A percentile compares a stretch with the other conserved stretches of the same genome.
Evolutionary conservation across 1,284 basidiomycete genomes (phyloP).

Genomic region (Irpex sp.): DNA sequence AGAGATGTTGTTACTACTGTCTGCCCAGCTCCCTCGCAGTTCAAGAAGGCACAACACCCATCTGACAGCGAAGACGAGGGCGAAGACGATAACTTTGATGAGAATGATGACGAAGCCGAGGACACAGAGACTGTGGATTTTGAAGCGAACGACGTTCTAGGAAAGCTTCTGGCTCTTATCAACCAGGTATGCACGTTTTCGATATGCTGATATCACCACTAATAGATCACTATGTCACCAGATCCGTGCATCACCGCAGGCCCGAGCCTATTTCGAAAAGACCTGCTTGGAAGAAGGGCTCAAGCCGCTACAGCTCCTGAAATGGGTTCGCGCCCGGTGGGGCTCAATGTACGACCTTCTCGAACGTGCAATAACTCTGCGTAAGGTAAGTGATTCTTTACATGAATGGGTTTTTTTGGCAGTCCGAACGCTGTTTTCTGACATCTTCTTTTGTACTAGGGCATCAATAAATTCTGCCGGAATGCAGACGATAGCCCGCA

Average conservation of each 20-base stretch:
- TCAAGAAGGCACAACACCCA: too few relatives aligned
- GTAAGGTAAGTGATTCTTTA: not conserved
- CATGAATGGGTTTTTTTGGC: not conserved
- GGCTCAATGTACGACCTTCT: slow-evolving; percentile 10
- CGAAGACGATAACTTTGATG: slow-evolving; percentile 1
- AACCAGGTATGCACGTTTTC: not conserved
- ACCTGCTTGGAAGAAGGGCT: slow-evolving; percentile 6
- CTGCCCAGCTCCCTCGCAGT: not conserved
- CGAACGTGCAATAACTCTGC: not conserved
- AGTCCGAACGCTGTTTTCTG: too few relatives aligned
- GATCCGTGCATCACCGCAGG: slow-evolving; percentile 5
- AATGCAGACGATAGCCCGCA: slow-evolving; percentile 21
- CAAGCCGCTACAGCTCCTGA: slow-evolving; percentile 5
- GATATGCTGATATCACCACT: not conserved
- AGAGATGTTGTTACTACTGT: slow-evolving; percentile 5
- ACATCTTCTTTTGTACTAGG: slow-evolving; percentile 13
- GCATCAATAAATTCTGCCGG: slow-evolving; percentile 20
- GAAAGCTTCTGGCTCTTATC: slow-evolving; percentile 1
- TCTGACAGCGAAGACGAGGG: not conserved
- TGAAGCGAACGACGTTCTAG: not conserved
- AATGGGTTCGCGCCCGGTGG: slow-evolving; percentile 13
- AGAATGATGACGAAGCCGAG: not conserved
- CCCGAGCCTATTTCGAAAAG: not conserved
- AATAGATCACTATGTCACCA: not conserved
- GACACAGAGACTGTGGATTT: not conserved